Percentiles rank a stretch among this genome's conserved stretches.
Evolutionary conservation across 2,329 filamentous ascomycete species (phyloP).

Genomic region (Colletotrichum spinosum): DNA sequence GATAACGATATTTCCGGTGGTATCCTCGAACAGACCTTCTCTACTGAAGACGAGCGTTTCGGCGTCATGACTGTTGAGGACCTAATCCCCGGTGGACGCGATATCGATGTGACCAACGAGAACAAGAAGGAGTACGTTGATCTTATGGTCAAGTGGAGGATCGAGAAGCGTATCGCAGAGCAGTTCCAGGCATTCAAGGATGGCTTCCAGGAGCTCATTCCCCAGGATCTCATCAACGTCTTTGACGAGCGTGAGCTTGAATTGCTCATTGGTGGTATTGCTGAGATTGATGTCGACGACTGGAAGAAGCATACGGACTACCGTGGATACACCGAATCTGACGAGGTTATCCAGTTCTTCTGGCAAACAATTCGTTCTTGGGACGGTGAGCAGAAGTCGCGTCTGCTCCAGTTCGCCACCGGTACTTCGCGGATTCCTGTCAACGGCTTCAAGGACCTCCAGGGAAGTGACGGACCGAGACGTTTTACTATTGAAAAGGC

Average conservation of each 20-base stretch:
- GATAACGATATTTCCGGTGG: slow-evolving; percentile 96
- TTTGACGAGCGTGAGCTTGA: slow-evolving; percentile 98
- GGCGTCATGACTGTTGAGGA: slow-evolving; percentile 95
- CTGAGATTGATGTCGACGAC: slow-evolving; percentile 99
- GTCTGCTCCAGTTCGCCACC: slow-evolving; percentile 95
- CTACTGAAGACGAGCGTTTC: slow-evolving; percentile 96
- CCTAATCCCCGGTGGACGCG: slow-evolving; percentile 86
- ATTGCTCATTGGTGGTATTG: slow-evolving; percentile 96
- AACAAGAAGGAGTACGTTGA: slow-evolving; percentile 99
- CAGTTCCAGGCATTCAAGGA: slow-evolving; percentile 98
- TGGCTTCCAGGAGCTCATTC: slow-evolving; percentile 97
- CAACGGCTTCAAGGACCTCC: slow-evolving; percentile 99
- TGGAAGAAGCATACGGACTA: slow-evolving; percentile 99
- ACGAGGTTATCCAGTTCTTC: slow-evolving; percentile 98
- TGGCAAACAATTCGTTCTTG: slow-evolving; percentile 97
- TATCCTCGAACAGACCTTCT: slow-evolving; percentile 95
- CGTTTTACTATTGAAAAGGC: slow-evolving; percentile 99
- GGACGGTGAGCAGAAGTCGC: slow-evolving; percentile 98
- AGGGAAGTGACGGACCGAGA: slow-evolving; percentile 94
- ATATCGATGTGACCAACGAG: slow-evolving; percentile 97
- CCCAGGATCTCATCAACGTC: slow-evolving; percentile 95
- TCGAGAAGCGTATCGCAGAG: slow-evolving; percentile 97
- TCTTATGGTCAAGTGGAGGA: slow-evolving; percentile 98
- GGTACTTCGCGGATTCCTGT: slow-evolving; percentile 98
- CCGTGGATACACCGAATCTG: slow-evolving; percentile 96